Percentiles rank a stretch among this genome's conserved stretches.
phyloP scores from a whole-genome alignment of 768 basidiomycete genomes.

The Glaciozyma martinii region DNA sequence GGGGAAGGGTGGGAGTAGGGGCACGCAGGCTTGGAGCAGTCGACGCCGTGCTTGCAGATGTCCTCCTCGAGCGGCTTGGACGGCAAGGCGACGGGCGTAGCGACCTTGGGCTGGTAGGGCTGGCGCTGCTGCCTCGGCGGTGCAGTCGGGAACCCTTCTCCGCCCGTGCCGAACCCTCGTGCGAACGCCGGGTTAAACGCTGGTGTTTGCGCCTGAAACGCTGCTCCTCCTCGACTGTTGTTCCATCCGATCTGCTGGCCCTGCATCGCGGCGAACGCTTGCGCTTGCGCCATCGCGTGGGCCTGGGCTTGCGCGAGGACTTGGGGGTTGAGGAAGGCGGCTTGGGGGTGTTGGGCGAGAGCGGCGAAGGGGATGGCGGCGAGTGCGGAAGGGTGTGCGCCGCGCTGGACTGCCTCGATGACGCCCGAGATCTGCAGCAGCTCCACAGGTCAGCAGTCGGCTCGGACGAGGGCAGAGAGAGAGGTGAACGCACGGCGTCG shows the following conservation, averaged over 20 bases:
- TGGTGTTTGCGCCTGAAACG: neutral
- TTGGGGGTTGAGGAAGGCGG: constrained; percentile 13
- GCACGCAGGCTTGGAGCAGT: constrained; percentile 83
- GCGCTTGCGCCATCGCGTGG: constrained; percentile 24
- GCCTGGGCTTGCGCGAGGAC: constrained; percentile 29
- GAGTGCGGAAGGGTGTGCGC: constrained; percentile 24
- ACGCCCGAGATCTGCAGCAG: constrained; percentile 22
- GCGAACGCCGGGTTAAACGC: constrained; percentile 15
- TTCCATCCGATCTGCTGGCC: neutral
- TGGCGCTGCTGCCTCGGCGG: constrained; percentile 31
- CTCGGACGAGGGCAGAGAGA: too few species aligned
- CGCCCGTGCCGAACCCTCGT: neutral
- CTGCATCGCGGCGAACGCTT: constrained; percentile 28
- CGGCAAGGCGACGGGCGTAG: constrained; percentile 37
- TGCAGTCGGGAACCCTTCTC: neutral
- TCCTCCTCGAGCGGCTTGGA: constrained; percentile 39
- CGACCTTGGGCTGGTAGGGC: constrained; percentile 27
- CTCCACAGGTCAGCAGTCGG: neutral
- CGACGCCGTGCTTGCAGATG: constrained; percentile 84
- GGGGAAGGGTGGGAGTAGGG: constrained; percentile 91
- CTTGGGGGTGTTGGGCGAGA: constrained; percentile 10
- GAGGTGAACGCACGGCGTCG: constrained; percentile 12
- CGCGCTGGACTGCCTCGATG: constrained; percentile 20
- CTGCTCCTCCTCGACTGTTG: neutral
- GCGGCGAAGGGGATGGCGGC: constrained; percentile 24